Percentiles rank a stretch among this genome's conserved stretches.
phyloP scores from a whole-genome alignment of 805 yeast species.

The Huiozyma naganishii region DNA sequence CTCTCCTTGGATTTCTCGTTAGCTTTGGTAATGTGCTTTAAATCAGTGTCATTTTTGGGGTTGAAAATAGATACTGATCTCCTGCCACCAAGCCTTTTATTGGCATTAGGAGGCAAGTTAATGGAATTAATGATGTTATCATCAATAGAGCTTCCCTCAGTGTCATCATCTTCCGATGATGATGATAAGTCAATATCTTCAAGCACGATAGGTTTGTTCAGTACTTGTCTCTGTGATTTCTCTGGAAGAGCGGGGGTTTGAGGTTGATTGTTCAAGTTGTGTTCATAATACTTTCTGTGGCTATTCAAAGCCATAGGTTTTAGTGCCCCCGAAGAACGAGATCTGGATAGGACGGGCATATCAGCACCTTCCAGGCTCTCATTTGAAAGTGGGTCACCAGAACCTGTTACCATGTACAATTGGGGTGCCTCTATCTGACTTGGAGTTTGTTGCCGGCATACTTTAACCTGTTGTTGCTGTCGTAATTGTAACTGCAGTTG shows the following conservation, averaged over 20 bases:
- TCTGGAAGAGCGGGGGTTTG: no score
- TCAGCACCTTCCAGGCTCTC: neutral
- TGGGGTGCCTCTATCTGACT: no score
- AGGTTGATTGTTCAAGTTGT: no score
- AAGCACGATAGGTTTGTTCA: neutral
- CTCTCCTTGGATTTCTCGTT: no score
- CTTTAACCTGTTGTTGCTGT: no score
- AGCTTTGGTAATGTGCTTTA: no score
- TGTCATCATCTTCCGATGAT: slow-evolving; percentile 3
- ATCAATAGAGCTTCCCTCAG: slow-evolving; percentile 1
- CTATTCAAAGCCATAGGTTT: neutral
- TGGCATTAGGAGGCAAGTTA: slow-evolving; percentile 4
- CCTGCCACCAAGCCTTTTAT: slow-evolving; percentile 1
- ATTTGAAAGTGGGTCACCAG: neutral
- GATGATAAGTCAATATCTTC: slow-evolving; percentile 1
- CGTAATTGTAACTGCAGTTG: no score
- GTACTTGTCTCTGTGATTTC: no score
- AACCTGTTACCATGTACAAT: neutral
- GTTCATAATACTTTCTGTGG: neutral
- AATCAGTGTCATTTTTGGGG: neutral
- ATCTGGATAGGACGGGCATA: neutral
- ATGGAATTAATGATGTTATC: slow-evolving; percentile 7
- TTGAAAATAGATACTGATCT: slow-evolving; percentile 2
- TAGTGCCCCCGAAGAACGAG: neutral
- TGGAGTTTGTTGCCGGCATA: no score